These are phyloP conservation scores for Neoascochyta sp. DNA, from an alignment of 2,329 filamentous ascomycete species.

Conservation along the genomic window DNA sequence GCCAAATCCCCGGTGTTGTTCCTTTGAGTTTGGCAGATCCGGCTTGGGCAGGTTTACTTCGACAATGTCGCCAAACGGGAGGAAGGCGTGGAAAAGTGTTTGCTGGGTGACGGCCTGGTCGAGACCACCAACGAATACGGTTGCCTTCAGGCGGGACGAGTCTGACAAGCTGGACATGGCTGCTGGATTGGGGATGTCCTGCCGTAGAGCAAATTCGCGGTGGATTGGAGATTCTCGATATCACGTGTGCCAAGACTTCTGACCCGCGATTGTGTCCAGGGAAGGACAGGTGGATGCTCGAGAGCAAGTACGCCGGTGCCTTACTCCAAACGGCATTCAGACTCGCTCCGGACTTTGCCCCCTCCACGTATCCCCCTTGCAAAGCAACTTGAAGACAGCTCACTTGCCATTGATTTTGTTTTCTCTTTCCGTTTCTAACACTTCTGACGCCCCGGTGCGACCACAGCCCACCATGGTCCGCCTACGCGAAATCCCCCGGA, in stretches of 20 bases:
- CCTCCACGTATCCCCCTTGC: constrained; percentile 15
- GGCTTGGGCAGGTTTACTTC: constrained; percentile 88
- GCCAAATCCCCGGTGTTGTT: constrained; percentile 86
- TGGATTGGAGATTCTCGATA: too few relatives aligned
- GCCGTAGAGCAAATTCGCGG: constrained; percentile 9
- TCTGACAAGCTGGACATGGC: constrained; percentile 65
- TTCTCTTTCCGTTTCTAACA: constrained; percentile 12
- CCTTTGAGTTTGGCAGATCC: constrained; percentile 72
- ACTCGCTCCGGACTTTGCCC: constrained; percentile 19
- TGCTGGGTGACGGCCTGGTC: constrained; percentile 71
- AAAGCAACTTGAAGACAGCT: constrained; percentile 10
- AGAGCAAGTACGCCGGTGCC: constrained; percentile 27
- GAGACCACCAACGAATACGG: constrained; percentile 87
- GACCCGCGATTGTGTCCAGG: constrained; percentile 24
- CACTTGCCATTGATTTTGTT: constrained; percentile 14
- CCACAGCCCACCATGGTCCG: constrained; percentile 70
- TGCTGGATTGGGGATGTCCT: constrained; percentile 2
- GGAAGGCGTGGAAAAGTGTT: constrained; percentile 83
- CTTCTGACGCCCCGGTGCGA: constrained; percentile 29
- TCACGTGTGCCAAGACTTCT: constrained; percentile 20
- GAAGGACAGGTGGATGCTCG: constrained; percentile 37
- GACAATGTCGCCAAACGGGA: constrained; percentile 93
- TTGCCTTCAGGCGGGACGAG: constrained; percentile 78
- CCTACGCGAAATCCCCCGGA: constrained; percentile 92
- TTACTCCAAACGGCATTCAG: constrained; percentile 14